Base-by-base conservation (phyloP, 2,329 filamentous ascomycete genomes). In the Eutypella sp. region DNA sequence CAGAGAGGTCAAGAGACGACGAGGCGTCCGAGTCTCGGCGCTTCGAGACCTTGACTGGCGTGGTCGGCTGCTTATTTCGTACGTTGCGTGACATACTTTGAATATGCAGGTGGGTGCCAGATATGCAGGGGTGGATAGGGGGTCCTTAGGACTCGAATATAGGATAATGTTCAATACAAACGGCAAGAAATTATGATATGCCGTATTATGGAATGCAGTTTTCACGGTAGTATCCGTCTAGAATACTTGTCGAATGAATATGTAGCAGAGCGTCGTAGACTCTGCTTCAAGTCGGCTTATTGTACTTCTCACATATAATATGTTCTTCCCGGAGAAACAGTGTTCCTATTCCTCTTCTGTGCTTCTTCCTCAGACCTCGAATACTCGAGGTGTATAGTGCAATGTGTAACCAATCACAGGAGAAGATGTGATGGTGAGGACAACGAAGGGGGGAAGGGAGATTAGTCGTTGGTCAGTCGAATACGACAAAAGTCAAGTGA, bases 1-100 rank as follows among this genome's bases (percentile, higher is more conserved):
- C 86, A 48, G 79, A 85, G 5, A 82, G 69, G 57, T 79, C 69
- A 46, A 78, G 65, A 1, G 78, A 79, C 9, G 79, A 78, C 5
- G 77, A 78, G 5, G 71, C 68, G 55, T 74, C 70, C 24, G 76
- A 80, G 47, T 63, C 68, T 42, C 75, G 69, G 51, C 78, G 75
- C 52, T 69, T 74, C 50, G 65, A 57, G 40, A 61, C 64, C 62
- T 73, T 75, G 62, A 65, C 63, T 53, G 71, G 69, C 44, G 67
- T 65, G 44, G 64, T 57, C 46, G 69, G 65, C 50, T 63, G 61
- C 54, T 75, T 79, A 59, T 70, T 69, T 46, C 72, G 72, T 49
- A 77, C 61, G 65, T 78, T 79, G 62, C 74, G 74, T 56, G 74
- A 71, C 76, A 79, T 79, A 46, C 52, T 66, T 48, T 48, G 47